Evolutionary conservation across 2,329 filamentous ascomycete genomes (phyloP), one percentile per base, ranked within the genome.

Genomic region (Waltergamsia citrina): DNA sequence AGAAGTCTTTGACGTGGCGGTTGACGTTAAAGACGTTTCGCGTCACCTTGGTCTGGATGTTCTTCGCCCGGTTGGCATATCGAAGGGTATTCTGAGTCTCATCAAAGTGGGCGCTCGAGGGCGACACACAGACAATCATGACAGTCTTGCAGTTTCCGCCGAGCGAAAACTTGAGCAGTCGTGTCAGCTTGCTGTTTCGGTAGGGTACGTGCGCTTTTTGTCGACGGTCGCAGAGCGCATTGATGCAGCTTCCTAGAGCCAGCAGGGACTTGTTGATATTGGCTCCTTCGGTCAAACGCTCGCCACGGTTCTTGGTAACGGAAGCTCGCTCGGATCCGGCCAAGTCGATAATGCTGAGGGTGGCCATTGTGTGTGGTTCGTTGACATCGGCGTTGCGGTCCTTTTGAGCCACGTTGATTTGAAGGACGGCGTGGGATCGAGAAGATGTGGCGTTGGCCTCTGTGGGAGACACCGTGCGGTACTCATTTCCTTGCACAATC

Each of bases 181-280:
- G 80, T 0, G 92, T 98, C 35, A 98, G 78, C 52, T 96, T 98
- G 43, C 90, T 96, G 63, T 98, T 96, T 47, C 92, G 78, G 63
- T 98, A 98, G 1, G 92, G 92, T 11, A 98, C 84, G 57, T 98
- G 92, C 45, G 93, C 92, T 43, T 78, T 81, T 62, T 92, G 94
- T 33, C 86, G 77, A 5, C 85, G 78, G 52, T 98, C 92, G 61
- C 92, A 98, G 12, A 98, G 77, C 5, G 92, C 93, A 49, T 98
- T 98, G 69, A 98, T 98, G 62, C 92, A 98, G 59, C 90, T 90
- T 41, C 92, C 92, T 7, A 98, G 66, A 0, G 92, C 90, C 12
- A 98, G 76, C 3, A 98, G 70, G 2, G 92, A 98, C 54, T 96
- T 95, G 74, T 98, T 98, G 74, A 98, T 98, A 59, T 98, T 98